phyloP scores from a whole-genome alignment of 2,329 filamentous ascomycete genomes.

The Fusarium robinianum region DNA sequence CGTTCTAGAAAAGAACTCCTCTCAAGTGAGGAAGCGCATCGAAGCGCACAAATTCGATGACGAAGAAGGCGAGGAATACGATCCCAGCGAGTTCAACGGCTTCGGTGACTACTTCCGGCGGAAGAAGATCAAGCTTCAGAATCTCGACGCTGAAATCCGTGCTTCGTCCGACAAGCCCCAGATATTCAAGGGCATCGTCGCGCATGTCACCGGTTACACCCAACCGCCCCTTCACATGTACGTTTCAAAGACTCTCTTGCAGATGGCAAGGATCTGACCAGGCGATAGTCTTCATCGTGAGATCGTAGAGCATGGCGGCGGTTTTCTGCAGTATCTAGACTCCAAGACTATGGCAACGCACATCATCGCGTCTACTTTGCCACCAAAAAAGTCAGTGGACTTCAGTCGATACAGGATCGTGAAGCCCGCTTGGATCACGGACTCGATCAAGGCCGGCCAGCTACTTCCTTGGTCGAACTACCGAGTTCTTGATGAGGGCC shows the following conservation, averaged over 20 bases:
- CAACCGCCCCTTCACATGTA: constrained; percentile 85
- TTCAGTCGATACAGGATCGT: constrained; percentile 88
- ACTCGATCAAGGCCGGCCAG: constrained; percentile 81
- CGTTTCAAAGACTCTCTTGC: constrained; percentile 27
- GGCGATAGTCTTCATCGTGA: constrained; percentile 69
- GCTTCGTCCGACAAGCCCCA: constrained; percentile 71
- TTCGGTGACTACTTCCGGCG: constrained; percentile 91
- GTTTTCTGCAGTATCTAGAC: constrained; percentile 92
- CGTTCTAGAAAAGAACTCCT: constrained; percentile 66
- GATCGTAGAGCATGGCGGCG: constrained; percentile 91
- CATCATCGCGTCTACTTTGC: constrained; percentile 88
- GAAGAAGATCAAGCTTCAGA: constrained; percentile 97
- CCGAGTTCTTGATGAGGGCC: constrained; percentile 81
- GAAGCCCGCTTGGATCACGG: constrained; percentile 91
- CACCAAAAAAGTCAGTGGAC: constrained; percentile 90
- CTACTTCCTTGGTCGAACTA: constrained; percentile 87
- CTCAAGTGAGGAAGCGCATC: constrained; percentile 64
- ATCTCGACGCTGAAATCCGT: constrained; percentile 83
- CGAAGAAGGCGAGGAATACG: constrained; percentile 90
- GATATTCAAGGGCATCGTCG: constrained; percentile 90
- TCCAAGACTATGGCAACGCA: constrained; percentile 95
- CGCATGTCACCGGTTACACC: constrained; percentile 93
- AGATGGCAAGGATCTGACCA: constrained; percentile 19
- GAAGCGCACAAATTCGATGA: constrained; percentile 72
- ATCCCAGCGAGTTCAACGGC: constrained; percentile 82